Evolutionary conservation across 306 rosid genomes (phyloP).

Genomic region (Delonix regia): DNA sequence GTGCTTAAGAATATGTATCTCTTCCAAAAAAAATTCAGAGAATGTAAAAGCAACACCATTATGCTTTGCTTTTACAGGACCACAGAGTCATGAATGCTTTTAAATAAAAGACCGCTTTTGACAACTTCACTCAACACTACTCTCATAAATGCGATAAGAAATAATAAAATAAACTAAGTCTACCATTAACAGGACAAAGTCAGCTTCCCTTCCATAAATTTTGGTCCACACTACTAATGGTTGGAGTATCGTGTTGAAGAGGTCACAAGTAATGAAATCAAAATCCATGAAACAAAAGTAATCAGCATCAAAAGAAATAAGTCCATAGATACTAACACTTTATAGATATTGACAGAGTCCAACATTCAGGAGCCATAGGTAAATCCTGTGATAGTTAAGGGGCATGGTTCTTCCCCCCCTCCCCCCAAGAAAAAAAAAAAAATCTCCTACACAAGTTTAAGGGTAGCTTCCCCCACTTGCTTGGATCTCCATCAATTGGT

Average conservation of each 20-base stretch:
- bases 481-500: too few relatives aligned
- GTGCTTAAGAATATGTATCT: neutral
- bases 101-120: neutral
- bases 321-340: neutral
- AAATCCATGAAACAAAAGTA: neutral
- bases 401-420: too few relatives aligned
- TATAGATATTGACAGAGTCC: too few relatives aligned
- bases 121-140: neutral
- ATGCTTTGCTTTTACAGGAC: neutral
- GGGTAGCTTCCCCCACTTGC: too few relatives aligned
- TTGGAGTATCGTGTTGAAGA: neutral
- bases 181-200: neutral
- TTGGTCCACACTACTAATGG: neutral
- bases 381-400: too few relatives aligned
- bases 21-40: neutral
- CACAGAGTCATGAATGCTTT: neutral
- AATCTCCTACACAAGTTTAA: too few relatives aligned
- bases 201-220: neutral
- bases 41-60: neutral
- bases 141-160: too few relatives aligned
- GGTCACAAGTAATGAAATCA: neutral
- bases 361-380: too few relatives aligned
- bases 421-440: too few relatives aligned
- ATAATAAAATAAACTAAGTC: neutral
- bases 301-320: neutral